Evolutionary conservation across 768 basidiomycete genomes (phyloP), one percentile per base, ranked within the genome.

Genomic region (Russula olivacea): DNA sequence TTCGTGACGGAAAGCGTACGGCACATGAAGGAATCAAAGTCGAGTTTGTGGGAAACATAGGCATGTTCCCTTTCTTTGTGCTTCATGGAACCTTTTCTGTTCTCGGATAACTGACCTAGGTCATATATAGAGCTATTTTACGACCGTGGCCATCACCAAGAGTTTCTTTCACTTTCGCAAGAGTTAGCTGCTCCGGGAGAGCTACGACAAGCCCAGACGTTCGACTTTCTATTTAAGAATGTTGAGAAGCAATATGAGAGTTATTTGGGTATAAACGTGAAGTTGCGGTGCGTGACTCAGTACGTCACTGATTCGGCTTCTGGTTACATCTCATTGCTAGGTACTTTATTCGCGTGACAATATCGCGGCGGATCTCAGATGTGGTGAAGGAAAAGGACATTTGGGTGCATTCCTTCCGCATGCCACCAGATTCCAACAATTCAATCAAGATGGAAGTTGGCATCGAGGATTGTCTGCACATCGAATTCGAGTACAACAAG

Each of bases 381-480:
- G 92, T 95, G 5, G 77, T 83, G 52, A 96, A 96, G 74, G 97
- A 98, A 76, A 87, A 81, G 72, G 97, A 99, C 66, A 72, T 98
- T 21, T 98, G 96, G 96, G 96, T 98, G 4, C 96, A 99, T 74
- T 96, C 91, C 4, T 99, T 89, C 79, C 89, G 95, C 41, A 98
- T 98, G 92, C 97, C 96, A 11, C 94, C 96, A 60, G 97, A 98
- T 74, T 91, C 85, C 71, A 98, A 97, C 74, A 98, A 96, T 73
- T 88, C 92, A 47, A 98, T 98, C 77, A 98, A 96, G 81, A 98
- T 99, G 97, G 97, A 98, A 76, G 97, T 98, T 41, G 97, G 97
- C 9, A 99, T 99, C 63, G 97, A 98, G 73, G 97, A 98, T 71
- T 98, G 97, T 74, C 75, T 98, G 69, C 96, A 98, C 73, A 99